These are phyloP conservation scores for Pisolithus thermaeus DNA, from an alignment of 1,284 basidiomycete genomes.

Conservation along the genomic window DNA sequence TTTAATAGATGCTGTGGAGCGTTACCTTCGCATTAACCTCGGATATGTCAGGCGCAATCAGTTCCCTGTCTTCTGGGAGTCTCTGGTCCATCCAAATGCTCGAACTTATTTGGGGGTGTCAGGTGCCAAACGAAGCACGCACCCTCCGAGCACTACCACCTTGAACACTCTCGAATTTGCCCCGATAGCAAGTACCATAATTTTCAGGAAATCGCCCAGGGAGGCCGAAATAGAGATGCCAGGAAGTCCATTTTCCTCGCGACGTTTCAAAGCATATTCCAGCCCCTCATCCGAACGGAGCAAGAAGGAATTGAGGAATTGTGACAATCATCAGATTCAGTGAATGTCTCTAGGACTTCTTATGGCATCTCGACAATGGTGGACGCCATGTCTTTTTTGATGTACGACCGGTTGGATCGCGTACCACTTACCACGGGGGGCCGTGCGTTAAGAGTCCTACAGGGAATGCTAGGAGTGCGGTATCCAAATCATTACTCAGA, in stretches of 20 bases:
- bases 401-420: no score
- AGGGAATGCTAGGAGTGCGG: no score
- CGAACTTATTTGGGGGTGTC: no score
- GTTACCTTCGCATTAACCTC: constrained; percentile 44
- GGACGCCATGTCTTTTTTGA: no score
- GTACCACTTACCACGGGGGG: no score
- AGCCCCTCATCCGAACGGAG: constrained; percentile 15
- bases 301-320: constrained; percentile 15
- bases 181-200: constrained; percentile 31
- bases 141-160: constrained; percentile 42
- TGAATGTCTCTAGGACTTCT: constrained; percentile 10
- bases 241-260: constrained; percentile 11
- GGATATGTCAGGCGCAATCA: constrained; percentile 41
- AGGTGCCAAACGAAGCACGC: constrained; percentile 6
- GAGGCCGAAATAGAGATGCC: constrained; percentile 29
- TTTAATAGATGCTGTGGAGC: not conserved
- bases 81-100: constrained; percentile 40
- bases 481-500: no score
- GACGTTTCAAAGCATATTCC: constrained; percentile 9
- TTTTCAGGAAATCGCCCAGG: constrained; percentile 37
- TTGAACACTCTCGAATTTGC: constrained; percentile 36
- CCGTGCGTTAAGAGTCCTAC: no score
- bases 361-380: constrained; percentile 3
- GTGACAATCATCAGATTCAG: constrained; percentile 20
- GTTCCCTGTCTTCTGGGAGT: constrained; percentile 33